A percentile compares a stretch with the other conserved stretches of the same genome.
Conservation (phyloP, 495 filamentous ascomycete species). For the Penicillium desertorum region DNA sequence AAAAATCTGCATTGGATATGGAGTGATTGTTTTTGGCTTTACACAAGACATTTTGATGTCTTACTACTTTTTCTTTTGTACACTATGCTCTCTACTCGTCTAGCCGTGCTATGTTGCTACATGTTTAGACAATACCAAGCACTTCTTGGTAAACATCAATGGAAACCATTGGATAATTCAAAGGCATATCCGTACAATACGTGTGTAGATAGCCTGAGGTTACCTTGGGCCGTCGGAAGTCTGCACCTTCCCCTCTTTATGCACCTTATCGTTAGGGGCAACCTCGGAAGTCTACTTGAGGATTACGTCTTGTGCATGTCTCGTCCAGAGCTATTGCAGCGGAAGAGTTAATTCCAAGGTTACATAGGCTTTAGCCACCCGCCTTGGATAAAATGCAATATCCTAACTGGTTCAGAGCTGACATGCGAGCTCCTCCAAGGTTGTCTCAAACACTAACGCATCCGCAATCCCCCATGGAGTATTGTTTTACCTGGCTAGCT, state of each 20-base stretch:
- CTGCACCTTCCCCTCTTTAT: slow-evolving; percentile 4
- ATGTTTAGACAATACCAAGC: slow-evolving; percentile 6
- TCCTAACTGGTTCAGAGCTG: neutral
- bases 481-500: neutral
- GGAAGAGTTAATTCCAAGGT: neutral
- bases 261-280: slow-evolving; percentile 2
- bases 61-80: slow-evolving; percentile 23
- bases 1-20: slow-evolving; percentile 25
- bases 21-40: slow-evolving; percentile 22
- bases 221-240: neutral
- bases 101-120: slow-evolving; percentile 4
- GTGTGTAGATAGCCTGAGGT: neutral
- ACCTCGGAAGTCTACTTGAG: no score
- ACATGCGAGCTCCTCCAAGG: neutral
- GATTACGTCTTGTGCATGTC: no score
- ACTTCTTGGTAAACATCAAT: slow-evolving; percentile 1
- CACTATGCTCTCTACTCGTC: slow-evolving; percentile 15
- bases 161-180: neutral
- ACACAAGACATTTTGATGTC: slow-evolving; percentile 17
- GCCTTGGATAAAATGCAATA: neutral
- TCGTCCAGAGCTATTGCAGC: neutral
- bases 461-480: neutral
- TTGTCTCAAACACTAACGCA: neutral
- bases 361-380: neutral
- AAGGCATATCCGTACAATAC: no score